Conservation (phyloP, 2,329 filamentous ascomycete species). For the Stemphylium vesicarium region DNA sequence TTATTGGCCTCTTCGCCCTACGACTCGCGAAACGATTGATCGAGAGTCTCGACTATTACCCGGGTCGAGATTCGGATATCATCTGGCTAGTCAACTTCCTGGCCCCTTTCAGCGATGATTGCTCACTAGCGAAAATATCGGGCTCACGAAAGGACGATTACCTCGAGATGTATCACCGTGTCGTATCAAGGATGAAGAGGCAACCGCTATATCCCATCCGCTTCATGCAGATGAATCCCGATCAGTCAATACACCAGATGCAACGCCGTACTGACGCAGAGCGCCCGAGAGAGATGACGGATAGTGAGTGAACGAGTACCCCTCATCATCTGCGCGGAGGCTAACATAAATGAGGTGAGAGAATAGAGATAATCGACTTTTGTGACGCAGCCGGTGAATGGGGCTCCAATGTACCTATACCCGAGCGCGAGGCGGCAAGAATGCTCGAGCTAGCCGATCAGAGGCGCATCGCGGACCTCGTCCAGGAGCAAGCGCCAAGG, state of each 20-base stretch:
- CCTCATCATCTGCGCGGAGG: rapidly evolving
- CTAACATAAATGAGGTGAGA: slow-evolving; percentile 12
- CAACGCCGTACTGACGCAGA: background rate
- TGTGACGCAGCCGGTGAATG: slow-evolving; percentile 36
- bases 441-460: slow-evolving; percentile 28
- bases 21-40: slow-evolving; percentile 27
- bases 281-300: slow-evolving; percentile 13
- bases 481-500: background rate
- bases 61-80: slow-evolving; percentile 19
- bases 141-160: slow-evolving; percentile 23
- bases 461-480: slow-evolving; percentile 24
- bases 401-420: slow-evolving; percentile 34
- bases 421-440: slow-evolving; percentile 20
- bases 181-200: slow-evolving; percentile 31
- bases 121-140: slow-evolving; percentile 28
- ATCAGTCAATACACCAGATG: background rate
- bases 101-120: slow-evolving; percentile 11
- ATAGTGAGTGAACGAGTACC: slow-evolving; percentile 15
- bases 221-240: slow-evolving; percentile 35
- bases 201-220: slow-evolving; percentile 24
- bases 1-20: slow-evolving; percentile 36
- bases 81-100: slow-evolving; percentile 31
- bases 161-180: slow-evolving; percentile 17
- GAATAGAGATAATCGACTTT: slow-evolving; percentile 30
- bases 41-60: slow-evolving; percentile 21